Evolutionary conservation across 169 alveolate species (phyloP).

Genomic region (Eimeria zaria): DNA sequence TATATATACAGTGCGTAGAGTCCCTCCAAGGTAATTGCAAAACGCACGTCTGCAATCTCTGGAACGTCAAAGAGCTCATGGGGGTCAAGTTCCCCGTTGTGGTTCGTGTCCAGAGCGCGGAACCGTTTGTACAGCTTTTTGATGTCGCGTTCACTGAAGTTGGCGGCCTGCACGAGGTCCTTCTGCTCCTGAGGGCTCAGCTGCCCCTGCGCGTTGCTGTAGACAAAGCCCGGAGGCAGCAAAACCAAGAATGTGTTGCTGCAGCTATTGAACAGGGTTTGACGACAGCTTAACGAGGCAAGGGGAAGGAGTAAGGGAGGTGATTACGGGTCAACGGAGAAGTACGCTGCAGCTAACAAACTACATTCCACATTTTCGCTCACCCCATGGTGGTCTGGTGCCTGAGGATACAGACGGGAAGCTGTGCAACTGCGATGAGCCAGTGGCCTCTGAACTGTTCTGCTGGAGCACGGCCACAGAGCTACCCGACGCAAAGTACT

Average conservation of each 20-base stretch:
- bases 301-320: too few species aligned
- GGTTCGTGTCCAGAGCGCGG: slow-evolving; percentile 95
- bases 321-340: too few species aligned
- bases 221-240: neutral
- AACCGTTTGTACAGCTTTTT: slow-evolving; percentile 96
- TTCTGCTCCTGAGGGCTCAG: slow-evolving; percentile 90
- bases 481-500: neutral
- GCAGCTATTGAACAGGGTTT: neutral
- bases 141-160: slow-evolving; percentile 96
- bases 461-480: neutral
- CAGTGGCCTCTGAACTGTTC: neutral
- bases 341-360: neutral
- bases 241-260: neutral
- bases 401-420: neutral
- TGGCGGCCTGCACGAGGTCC: slow-evolving; percentile 92
- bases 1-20: neutral
- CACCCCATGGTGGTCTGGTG: slow-evolving; percentile 57
- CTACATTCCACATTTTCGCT: neutral
- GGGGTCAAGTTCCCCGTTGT: slow-evolving; percentile 97
- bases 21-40: too few species aligned
- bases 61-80: slow-evolving; percentile 98
- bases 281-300: neutral
- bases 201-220: slow-evolving; percentile 85
- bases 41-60: slow-evolving; percentile 94
- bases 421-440: neutral